Base-by-base conservation (phyloP, 2,329 filamentous ascomycete species). In the Sodiomyces alkalinus region DNA sequence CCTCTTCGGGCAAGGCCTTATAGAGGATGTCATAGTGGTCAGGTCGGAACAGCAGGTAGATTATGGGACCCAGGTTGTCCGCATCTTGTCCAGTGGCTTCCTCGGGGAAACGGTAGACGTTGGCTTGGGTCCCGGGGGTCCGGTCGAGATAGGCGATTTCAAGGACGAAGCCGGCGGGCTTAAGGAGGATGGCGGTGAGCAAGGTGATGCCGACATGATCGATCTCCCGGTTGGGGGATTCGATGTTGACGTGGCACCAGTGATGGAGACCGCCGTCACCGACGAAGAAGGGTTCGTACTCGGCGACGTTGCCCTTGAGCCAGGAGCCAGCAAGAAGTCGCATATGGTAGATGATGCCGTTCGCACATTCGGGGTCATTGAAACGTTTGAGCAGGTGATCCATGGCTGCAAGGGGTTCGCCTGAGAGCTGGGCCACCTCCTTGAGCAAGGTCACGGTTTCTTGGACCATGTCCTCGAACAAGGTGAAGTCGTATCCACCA, bases 11-110 rank as follows among this genome's bases (percentile, higher is more conserved):
- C 41, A 28, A 33, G 36, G 25, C 58, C 47, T 72, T 75, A 60
- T 98, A 98, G 19, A 96, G 65, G 35, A 98, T 75, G 51, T 96
- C 90, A 52, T 96, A 98, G 53, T 96, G 90, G 34, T 82, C 83
- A 22, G 60, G 92, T 48, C 58, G 74, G 67, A 57, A 86, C 45
- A 63, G 64, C 34, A 66, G 56, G 40, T 70, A 60, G 19, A 76
- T 68, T 18, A 68, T 60, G 16, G 63, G 60, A 0, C 59, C 64
- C 1, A 65, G 43, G 1, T 47, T 44, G 11, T 53, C 49, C 23
- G 51, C 42, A 29, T 61, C 57, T 30, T 61, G 56, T 4, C 45
- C 49, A 30, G 60, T 62, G 10, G 59, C 55, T 23, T 66, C 67
- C 15, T 68, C 60, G 3, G 65, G 74, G 41, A 79, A 71, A 14